Conservation (phyloP, 805 yeast genomes). For the Candida quercuum region DNA sequence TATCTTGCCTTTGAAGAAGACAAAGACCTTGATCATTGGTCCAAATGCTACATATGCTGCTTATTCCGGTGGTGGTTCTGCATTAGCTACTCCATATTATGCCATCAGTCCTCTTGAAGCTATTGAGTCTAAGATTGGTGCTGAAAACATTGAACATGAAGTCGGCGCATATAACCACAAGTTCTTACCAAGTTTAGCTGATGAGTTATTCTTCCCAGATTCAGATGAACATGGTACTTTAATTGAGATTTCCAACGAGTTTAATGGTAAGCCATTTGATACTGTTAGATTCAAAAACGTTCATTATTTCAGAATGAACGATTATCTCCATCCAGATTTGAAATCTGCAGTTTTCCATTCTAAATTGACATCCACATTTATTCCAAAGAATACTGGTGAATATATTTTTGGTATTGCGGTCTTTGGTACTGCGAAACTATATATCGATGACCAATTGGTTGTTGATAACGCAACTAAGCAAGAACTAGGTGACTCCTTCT, state of each 20-base stretch:
- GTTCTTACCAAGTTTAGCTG: conserved; percentile 29
- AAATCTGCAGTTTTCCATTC: conserved; percentile 23
- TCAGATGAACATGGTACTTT: conserved; percentile 21
- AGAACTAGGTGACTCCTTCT: conserved; percentile 42
- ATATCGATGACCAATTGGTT: conserved; percentile 44
- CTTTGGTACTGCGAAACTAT: conserved; percentile 51
- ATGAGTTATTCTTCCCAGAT: conserved; percentile 15
- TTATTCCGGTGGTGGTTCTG: conserved; percentile 60
- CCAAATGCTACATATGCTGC: conserved; percentile 49
- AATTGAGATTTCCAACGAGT: conserved; percentile 22
- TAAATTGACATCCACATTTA: conserved; percentile 41
- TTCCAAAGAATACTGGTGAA: conserved; percentile 41
- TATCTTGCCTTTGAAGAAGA: conserved; percentile 41
- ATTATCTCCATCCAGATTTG: conserved; percentile 23
- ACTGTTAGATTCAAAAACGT: conserved; percentile 21
- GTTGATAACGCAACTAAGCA: conserved; percentile 54
- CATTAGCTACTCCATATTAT: conserved; percentile 44
- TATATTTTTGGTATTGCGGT: conserved; percentile 49
- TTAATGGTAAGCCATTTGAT: conserved; percentile 22
- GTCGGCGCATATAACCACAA: conserved; percentile 33
- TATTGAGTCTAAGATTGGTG: conserved; percentile 26
- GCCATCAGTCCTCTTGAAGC: conserved; percentile 46
- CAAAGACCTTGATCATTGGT: conserved; percentile 49
- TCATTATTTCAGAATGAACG: conserved; percentile 23
- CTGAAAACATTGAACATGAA: conserved; percentile 21